A percentile compares a stretch with the other conserved stretches of the same genome.
These are phyloP conservation scores for Pleurotus pulmonarius DNA, from an alignment of 768 basidiomycete species.

Conservation along the genomic window DNA sequence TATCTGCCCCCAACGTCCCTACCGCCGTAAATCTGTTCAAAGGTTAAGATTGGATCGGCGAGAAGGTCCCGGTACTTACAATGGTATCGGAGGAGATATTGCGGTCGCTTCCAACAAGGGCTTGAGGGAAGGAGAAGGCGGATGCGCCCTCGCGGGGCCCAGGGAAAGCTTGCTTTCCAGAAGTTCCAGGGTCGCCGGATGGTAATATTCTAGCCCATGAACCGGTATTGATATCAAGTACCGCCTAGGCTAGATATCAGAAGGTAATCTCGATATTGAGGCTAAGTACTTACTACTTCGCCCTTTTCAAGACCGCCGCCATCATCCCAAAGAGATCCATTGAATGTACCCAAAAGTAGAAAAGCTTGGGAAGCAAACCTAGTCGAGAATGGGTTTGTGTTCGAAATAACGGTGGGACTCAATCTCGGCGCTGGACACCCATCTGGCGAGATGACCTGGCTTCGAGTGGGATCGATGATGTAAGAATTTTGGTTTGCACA, in stretches of 20 bases:
- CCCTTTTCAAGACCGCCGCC: slow-evolving; percentile 55
- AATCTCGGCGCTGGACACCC: slow-evolving; percentile 66
- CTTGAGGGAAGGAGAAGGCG: slow-evolving; percentile 48
- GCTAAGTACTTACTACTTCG: slow-evolving; percentile 56
- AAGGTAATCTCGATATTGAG: background rate
- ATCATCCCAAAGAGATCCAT: slow-evolving; percentile 66
- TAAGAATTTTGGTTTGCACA: slow-evolving; percentile 63
- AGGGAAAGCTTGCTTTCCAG: slow-evolving; percentile 50
- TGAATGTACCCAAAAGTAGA: slow-evolving; percentile 64
- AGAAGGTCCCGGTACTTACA: slow-evolving; percentile 24
- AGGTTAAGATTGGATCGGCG: slow-evolving; percentile 6
- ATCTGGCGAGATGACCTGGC: slow-evolving; percentile 33
- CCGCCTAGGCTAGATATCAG: slow-evolving; percentile 36
- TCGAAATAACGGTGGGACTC: slow-evolving; percentile 57
- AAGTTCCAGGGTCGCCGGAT: slow-evolving; percentile 66
- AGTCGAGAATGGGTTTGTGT: slow-evolving; percentile 51
- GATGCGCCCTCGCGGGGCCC: slow-evolving; percentile 69
- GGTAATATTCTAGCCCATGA: slow-evolving; percentile 74
- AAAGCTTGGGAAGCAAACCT: slow-evolving; percentile 64
- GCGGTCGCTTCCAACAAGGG: slow-evolving; percentile 55
- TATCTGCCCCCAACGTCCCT: slow-evolving; percentile 62
- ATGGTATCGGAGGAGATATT: slow-evolving; percentile 59
- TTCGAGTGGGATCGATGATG: slow-evolving; percentile 42
- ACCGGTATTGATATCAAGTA: slow-evolving; percentile 57
- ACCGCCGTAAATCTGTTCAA: slow-evolving; percentile 64